Base-by-base conservation (phyloP, 768 basidiomycete genomes). In the Tylopilus felleus region DNA sequence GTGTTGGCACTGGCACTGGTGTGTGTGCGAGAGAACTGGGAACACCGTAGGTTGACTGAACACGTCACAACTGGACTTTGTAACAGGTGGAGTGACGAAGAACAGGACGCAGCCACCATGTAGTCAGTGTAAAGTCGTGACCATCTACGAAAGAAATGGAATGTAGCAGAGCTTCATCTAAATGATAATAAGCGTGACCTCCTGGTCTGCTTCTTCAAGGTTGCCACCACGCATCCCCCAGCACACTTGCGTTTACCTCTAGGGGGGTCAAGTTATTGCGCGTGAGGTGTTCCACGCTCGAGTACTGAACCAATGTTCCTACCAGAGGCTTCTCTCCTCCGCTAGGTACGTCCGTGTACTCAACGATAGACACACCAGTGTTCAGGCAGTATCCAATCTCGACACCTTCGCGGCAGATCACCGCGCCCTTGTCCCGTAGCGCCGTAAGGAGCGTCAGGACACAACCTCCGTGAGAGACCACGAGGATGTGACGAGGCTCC, bases 181-280 rank as follows among this genome's bases (percentile, higher is more conserved):
- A 5, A 38, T 19, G 36, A 29, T 9, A 12, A 13, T 35, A 35
- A 35, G 33, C 33, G 16, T 35, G n/a, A 14, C 33, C 12, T 14
- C 19, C 25, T 27, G 7, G 25, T 21, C 14, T 31, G 6, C 28
- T 40, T 8, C 29, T 16, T 45, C 38, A 47, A 16, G 51, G 51
- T 47, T 28, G 25, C 41, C 47, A 48, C 51, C 42, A 53, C 49
- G n/a, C 51, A 49, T 51, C 49, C 23, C 53, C 59, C 51, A 55
- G 48, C 52, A 74, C 75, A 59, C 87, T 85, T 8, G 71, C 81
- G 60, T 84, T 86, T 29, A 64, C 72, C 53, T 76, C 69, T 40
- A 80, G 65, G 16, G 66, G 56, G 1, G 62, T 63, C 31, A 62
- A 47, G 19, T 58, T 64, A 25, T 61, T 51, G 5, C n/a, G 36